phyloP scores from a whole-genome alignment of 768 basidiomycete species.

The Butyriboletus loyo region DNA sequence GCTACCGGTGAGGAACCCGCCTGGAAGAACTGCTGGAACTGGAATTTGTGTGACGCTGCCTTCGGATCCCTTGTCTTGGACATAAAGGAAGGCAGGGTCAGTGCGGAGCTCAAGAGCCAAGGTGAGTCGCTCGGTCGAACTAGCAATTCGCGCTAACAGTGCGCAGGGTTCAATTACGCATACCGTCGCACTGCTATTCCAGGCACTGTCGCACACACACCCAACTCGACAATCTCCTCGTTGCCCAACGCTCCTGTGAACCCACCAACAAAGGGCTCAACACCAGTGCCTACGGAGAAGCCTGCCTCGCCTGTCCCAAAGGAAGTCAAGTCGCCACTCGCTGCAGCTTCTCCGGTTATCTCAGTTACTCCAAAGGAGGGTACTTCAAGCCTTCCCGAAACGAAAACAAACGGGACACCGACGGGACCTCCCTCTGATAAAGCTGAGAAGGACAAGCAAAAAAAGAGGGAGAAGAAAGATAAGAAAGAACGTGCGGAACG shows the following conservation, averaged over 20 bases:
- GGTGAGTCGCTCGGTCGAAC: slow-evolving; percentile 45
- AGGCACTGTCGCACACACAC: slow-evolving; percentile 52
- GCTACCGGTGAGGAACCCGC: slow-evolving; percentile 78
- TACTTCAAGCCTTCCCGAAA: slow-evolving; percentile 32
- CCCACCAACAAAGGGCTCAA: slow-evolving; percentile 33
- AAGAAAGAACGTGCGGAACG: slow-evolving; percentile 50
- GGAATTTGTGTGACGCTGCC: slow-evolving; percentile 96
- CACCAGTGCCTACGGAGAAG: slow-evolving; percentile 36
- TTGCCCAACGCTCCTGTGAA: slow-evolving; percentile 41
- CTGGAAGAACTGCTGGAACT: slow-evolving; percentile 99
- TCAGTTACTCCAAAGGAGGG: slow-evolving; percentile 34
- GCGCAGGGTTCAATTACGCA: slow-evolving; percentile 89
- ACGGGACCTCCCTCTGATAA: slow-evolving; percentile 41
- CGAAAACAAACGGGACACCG: slow-evolving; percentile 33
- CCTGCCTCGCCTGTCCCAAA: slow-evolving; percentile 30
- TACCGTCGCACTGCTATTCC: slow-evolving; percentile 74
- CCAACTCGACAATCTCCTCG: slow-evolving; percentile 52
- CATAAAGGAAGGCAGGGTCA: slow-evolving; percentile 87
- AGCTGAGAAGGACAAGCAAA: slow-evolving; percentile 53
- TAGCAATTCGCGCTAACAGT: slow-evolving; percentile 4
- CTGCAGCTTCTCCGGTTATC: slow-evolving; percentile 35
- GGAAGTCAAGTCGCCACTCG: slow-evolving; percentile 35
- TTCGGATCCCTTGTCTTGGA: slow-evolving; percentile 88
- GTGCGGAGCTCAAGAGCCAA: slow-evolving; percentile 89
- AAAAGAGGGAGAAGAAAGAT: slow-evolving; percentile 63